phyloP scores from a whole-genome alignment of 306 rosid species.

The Cyclanthera cordifolia region DNA sequence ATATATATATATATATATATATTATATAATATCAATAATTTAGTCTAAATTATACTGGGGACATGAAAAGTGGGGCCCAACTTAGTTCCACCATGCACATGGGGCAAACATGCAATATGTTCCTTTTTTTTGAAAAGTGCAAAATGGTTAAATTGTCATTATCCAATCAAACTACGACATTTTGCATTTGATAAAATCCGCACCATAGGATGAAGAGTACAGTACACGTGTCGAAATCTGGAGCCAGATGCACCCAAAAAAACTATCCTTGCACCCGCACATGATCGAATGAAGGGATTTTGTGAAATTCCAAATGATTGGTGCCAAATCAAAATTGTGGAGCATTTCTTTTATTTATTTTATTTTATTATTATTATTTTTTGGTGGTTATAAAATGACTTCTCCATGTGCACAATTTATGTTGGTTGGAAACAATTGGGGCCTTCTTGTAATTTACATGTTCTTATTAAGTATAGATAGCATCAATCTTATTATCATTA shows the following conservation, averaged over 20 bases:
- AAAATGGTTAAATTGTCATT: constrained; percentile 19
- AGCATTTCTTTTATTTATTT: not conserved
- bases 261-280: not conserved
- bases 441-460: too few species aligned
- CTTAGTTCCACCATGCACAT: constrained; percentile 29
- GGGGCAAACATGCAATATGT: constrained; percentile 27
- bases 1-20: too few species aligned
- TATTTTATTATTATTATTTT: not conserved
- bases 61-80: not conserved
- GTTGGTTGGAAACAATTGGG: too few species aligned
- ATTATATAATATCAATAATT: too few species aligned
- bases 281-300: constrained; percentile 5
- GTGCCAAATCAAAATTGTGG: constrained; percentile 1
- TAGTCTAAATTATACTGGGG: not conserved
- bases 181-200: not conserved
- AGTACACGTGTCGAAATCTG: not conserved
- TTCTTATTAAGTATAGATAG: too few species aligned
- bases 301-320: constrained; percentile 12
- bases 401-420: constrained; percentile 4
- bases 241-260: constrained; percentile 9
- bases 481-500: too few species aligned
- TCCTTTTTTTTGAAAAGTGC: too few species aligned
- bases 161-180: constrained; percentile 18
- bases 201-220: not conserved
- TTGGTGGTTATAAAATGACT: not conserved